phyloP scores from a whole-genome alignment of 2,329 filamentous ascomycete genomes.

The Phialemonium atrogriseum region DNA sequence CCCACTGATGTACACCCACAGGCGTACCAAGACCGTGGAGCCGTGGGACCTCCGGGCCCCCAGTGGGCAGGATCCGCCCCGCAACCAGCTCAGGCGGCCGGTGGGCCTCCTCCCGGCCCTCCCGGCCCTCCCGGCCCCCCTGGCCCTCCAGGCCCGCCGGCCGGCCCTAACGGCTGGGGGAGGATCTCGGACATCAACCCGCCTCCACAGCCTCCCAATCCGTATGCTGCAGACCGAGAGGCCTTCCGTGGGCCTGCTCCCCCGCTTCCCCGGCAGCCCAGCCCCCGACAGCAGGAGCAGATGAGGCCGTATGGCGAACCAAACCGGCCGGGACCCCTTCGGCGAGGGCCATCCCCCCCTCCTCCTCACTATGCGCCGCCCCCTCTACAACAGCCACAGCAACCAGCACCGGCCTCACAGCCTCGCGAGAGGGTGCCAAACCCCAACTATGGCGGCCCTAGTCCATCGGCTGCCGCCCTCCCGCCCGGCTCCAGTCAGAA shows the following conservation, averaged over 20 bases:
- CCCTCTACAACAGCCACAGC: slow-evolving; percentile 29
- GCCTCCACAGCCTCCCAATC: slow-evolving; percentile 68
- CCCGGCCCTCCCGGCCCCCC: too few species aligned
- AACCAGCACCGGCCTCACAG: slow-evolving; percentile 27
- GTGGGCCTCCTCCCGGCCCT: slow-evolving; percentile 43
- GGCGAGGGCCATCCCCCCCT: slow-evolving; percentile 47
- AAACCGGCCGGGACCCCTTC: slow-evolving; percentile 39
- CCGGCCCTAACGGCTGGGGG: slow-evolving; percentile 48
- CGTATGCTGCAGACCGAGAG: slow-evolving; percentile 67
- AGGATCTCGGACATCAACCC: slow-evolving; percentile 73
- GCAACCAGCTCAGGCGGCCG: slow-evolving; percentile 32
- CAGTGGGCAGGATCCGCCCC: slow-evolving; percentile 80
- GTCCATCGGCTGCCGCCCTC: slow-evolving; percentile 31
- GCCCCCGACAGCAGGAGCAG: slow-evolving; percentile 65
- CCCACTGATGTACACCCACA: slow-evolving; percentile 95
- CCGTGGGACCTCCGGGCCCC: slow-evolving; percentile 75
- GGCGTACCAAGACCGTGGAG: slow-evolving; percentile 76
- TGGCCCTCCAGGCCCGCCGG: too few species aligned
- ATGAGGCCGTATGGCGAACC: slow-evolving; percentile 63
- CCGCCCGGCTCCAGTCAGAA: slow-evolving; percentile 29
- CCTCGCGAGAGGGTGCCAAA: slow-evolving; percentile 49
- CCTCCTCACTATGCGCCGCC: slow-evolving; percentile 43
- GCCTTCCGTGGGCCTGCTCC: slow-evolving; percentile 59
- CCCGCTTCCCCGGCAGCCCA: slow-evolving; percentile 62
- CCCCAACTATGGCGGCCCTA: slow-evolving; percentile 49